Base-by-base conservation (phyloP, 441 rosid species). In the Syzygium syzygioides region DNA sequence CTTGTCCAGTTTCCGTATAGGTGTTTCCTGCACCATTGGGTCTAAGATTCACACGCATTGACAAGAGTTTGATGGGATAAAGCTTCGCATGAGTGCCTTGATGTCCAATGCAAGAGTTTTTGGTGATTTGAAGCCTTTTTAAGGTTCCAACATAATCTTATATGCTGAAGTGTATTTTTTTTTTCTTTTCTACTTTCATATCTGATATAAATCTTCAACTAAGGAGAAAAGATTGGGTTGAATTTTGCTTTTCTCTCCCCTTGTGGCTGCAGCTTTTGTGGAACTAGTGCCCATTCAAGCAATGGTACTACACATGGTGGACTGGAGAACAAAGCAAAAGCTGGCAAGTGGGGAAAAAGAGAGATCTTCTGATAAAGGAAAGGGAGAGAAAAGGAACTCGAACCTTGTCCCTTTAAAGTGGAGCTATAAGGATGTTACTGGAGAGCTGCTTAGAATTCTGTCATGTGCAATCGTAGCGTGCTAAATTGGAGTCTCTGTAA, bases 21-120 rank as follows among this genome's bases (percentile, higher is more conserved):
- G 98, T 96, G 57, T 98, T 98, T 95, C 95, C 98, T 90, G 98
- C 98, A 87, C 98, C 99, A 55, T 97, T 96, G 92, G 92, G 96
- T 94, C 93, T 96, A 92, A 96, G 99, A 91, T 98, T 96, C 92
- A 99, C 97, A 76, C 96, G 98, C 52, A 96, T 96, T 92, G 98
- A 98, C 89, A 91, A 19, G 95, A 92, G 99, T 98, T 89, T 92
- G 95, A 95, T 97, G 95, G 93, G 99, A 98, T 93, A 97, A 98
- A 90, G 97, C 98, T 84, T 96, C 98, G 97, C 94, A 97, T 88
- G 99, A 96, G 86, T 96, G 99, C 92, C 98, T 96, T 59, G 98
- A 96, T 90, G 96, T 97, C 91, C 99, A 94, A 88, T 94, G 98
- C 95, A 94, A 94, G 95, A 34, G 48, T 9, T 68, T 34, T 9